Percentiles rank a stretch among this genome's conserved stretches.
Conservation (phyloP, 306 rosid species). For the Styphnolobium japonicum region DNA sequence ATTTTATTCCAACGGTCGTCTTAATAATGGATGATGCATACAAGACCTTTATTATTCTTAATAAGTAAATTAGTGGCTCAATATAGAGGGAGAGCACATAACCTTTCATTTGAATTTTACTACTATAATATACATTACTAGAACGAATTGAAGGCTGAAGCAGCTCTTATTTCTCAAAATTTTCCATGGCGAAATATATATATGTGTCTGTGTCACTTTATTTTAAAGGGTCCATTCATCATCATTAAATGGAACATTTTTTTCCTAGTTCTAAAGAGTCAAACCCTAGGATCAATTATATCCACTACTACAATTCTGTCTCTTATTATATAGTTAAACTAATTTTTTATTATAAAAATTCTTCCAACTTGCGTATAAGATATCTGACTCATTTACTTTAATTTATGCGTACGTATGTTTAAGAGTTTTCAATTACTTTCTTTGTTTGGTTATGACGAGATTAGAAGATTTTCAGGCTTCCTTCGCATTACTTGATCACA, state of each 20-base stretch:
- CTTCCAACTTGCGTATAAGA: background rate
- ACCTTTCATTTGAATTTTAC: background rate
- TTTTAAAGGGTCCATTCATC: conserved; percentile 36
- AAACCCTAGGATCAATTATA: conserved; percentile 27
- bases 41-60: background rate
- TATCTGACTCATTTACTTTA: conserved; percentile 19
- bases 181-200: no score
- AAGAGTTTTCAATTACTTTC: background rate
- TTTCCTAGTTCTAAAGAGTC: conserved; percentile 28
- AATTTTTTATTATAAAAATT: conserved; percentile 9
- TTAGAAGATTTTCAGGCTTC: conserved; percentile 33
- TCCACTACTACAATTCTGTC: background rate
- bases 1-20: background rate
- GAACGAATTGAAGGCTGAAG: no score
- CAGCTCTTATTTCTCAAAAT: no score
- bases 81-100: background rate
- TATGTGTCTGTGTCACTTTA: no score
- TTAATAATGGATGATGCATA: background rate
- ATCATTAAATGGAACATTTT: conserved; percentile 9
- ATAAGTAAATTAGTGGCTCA: no score
- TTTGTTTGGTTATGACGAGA: conserved; percentile 1
- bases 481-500: background rate
- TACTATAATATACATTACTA: no score
- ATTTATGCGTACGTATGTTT: background rate
- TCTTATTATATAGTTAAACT: background rate